phyloP scores from a whole-genome alignment of 345 rosid genomes.

The Populus ilicifolia region DNA sequence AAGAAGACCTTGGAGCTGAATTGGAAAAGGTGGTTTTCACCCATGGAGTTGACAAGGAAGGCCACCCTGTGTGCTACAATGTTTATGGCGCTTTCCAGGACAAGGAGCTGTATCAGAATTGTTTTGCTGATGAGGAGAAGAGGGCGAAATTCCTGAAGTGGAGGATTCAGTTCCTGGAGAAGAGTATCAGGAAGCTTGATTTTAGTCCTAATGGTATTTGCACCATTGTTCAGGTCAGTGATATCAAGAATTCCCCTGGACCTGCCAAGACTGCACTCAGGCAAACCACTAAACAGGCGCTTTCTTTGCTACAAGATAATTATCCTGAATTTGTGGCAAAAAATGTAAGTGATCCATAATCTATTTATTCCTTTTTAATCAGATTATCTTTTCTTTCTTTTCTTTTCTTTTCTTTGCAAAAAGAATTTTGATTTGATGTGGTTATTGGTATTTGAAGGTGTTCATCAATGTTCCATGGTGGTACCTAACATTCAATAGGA shows the following conservation, averaged over 20 bases:
- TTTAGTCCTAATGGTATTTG: slow-evolving; percentile 36
- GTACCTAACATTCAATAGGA: slow-evolving; percentile 44
- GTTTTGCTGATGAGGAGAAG: slow-evolving; percentile 41
- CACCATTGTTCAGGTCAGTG: slow-evolving; percentile 42
- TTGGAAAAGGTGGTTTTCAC: slow-evolving; percentile 31
- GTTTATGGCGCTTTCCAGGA: slow-evolving; percentile 38
- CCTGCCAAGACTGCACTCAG: slow-evolving; percentile 36
- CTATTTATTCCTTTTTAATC: not conserved
- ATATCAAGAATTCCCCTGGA: slow-evolving; percentile 51
- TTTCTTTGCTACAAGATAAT: slow-evolving; percentile 45
- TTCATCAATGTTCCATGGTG: slow-evolving; percentile 61
- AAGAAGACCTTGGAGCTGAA: slow-evolving; percentile 43
- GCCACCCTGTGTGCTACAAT: slow-evolving; percentile 58
- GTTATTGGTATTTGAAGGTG: slow-evolving; percentile 27
- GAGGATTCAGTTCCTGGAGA: slow-evolving; percentile 48
- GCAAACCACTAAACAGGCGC: slow-evolving; percentile 37
- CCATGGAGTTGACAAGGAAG: slow-evolving; percentile 39
- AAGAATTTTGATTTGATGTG: not conserved
- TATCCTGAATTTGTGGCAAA: slow-evolving; percentile 53
- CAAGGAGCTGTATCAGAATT: slow-evolving; percentile 36
- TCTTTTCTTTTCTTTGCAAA: not conserved
- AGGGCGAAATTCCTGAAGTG: slow-evolving; percentile 41
- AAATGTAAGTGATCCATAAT: slow-evolving; percentile 27
- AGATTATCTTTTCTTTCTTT: not conserved
- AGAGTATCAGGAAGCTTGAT: slow-evolving; percentile 47